A percentile compares a stretch with the other conserved stretches of the same genome.
Conservation (phyloP, 2,329 filamentous ascomycete species). For the Orbilia quercus region DNA sequence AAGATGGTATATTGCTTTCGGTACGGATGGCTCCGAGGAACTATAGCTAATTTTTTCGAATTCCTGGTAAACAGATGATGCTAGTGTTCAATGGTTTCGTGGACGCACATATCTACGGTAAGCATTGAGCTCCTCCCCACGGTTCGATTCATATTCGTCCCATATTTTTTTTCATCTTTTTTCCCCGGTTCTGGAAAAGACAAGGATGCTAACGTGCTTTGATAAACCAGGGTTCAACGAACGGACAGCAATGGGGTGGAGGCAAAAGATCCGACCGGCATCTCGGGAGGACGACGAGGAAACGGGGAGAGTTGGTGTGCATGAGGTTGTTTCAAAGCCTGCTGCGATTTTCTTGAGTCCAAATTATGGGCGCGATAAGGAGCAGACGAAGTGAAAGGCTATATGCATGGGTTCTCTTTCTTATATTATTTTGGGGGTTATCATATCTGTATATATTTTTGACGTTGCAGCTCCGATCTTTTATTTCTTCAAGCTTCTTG, state of each 20-base stretch:
- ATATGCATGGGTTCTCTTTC: background rate
- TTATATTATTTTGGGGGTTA: background rate
- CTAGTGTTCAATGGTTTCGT: slow-evolving; percentile 53
- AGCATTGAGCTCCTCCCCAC: slow-evolving; percentile 8
- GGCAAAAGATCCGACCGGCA: slow-evolving; percentile 29
- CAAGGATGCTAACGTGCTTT: slow-evolving; percentile 42
- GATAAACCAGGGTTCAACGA: slow-evolving; percentile 42
- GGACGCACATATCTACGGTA: slow-evolving; percentile 50
- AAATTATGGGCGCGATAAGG: slow-evolving; percentile 15
- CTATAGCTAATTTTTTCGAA: slow-evolving; percentile 40
- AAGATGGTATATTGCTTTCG: slow-evolving; percentile 16
- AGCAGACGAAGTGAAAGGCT: too few relatives aligned
- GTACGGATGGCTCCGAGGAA: slow-evolving; percentile 47
- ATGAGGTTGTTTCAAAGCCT: slow-evolving; percentile 47
- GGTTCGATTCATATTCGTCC: too few relatives aligned
- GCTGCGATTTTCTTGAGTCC: slow-evolving; percentile 27
- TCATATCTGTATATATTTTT: background rate
- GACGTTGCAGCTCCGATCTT: too few relatives aligned
- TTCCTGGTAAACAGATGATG: slow-evolving; percentile 35
- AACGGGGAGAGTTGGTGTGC: slow-evolving; percentile 5
- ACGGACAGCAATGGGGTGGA: slow-evolving; percentile 51
- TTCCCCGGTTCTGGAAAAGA: background rate
- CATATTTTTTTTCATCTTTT: background rate
- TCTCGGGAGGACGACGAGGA: slow-evolving; percentile 11
- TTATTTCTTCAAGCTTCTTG: too few relatives aligned